A percentile compares a stretch with the other conserved stretches of the same genome.
phyloP scores from a whole-genome alignment of 306 rosid species.

The Casuarina glauca region DNA sequence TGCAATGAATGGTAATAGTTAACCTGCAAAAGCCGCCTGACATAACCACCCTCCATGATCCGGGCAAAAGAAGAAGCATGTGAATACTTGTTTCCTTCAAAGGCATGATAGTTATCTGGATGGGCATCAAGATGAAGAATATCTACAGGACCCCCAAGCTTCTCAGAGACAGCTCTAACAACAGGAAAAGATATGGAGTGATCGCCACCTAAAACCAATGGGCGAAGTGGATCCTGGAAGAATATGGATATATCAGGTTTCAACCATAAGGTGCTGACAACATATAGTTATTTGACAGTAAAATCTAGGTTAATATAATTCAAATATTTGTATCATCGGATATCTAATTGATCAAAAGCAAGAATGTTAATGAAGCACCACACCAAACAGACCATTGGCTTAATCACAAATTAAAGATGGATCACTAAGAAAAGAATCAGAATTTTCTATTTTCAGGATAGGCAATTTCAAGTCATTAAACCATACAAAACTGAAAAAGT shows the following conservation, averaged over 20 bases:
- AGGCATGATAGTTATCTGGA: conserved; percentile 80
- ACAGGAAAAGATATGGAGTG: conserved; percentile 96
- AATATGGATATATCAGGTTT: conserved; percentile 6
- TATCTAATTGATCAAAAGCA: not conserved
- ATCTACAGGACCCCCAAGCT: conserved; percentile 91
- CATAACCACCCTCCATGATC: conserved; percentile 95
- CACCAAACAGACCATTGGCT: not conserved
- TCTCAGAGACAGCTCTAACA: conserved; percentile 84
- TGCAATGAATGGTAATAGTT: conserved; percentile 19
- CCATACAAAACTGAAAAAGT: not conserved
- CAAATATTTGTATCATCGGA: no score
- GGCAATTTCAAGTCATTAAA: not conserved
- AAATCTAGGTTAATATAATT: not conserved
- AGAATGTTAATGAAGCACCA: not conserved
- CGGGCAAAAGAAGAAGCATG: conserved; percentile 99
- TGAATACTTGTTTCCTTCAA: conserved; percentile 85
- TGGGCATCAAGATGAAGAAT: conserved; percentile 98
- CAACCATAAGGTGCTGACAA: conserved; percentile 10
- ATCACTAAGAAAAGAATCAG: not conserved
- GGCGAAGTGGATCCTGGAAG: conserved; percentile 77
- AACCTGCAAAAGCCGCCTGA: conserved; percentile 91
- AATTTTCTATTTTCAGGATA: not conserved
- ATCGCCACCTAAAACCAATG: conserved; percentile 94
- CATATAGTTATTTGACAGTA: not conserved
- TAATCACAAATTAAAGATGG: not conserved